Base-by-base conservation (phyloP, 352 stramenopile genomes). In the Phytophthora fragariaefolia region DNA sequence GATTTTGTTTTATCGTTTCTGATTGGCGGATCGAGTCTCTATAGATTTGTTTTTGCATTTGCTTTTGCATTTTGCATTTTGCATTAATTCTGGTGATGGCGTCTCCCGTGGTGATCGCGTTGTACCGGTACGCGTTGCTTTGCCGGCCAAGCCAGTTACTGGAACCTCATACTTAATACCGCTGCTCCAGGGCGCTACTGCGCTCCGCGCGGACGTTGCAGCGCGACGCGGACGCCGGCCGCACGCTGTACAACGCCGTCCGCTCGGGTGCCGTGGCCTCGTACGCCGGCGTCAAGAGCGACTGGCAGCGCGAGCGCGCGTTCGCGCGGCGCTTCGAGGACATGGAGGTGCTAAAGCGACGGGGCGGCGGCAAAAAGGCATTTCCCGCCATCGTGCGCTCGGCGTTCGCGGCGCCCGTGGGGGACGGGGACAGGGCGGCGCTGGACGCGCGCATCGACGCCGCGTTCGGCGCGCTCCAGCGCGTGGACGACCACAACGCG, bases 241-340 rank as follows among this genome's bases (percentile, higher is more conserved):
- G 54, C 18, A 90, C 82, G 52, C 62, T 94, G 36, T 88, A 82
- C 63, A 76, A 78, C 20, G 85, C 82, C 18, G 69, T 96, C 8
- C 85, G 87, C 5, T 92, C 85, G 0, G 83, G 84, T 7, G 81
- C 77, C 1, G 73, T 89, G 26, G 55, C 85, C 27, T 86, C 85
- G 34, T 94, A 94, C 46, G 58, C 83, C 8, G 83, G 76, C 28
- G 73, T 90, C 27, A 89, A 86, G 53, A 64, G 66, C 51, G 84
- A 94, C 66, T 94, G 84, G 87, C 82, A 90, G 63, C 84, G 83
- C 20, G 84, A 94, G 60, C 83, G 82, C 13, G 57, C 71, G 45
- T 91, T 91, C 27, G 73, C 82, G 17, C 71, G 62, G 26, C 80
- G 82, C 1, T 66, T 94, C 3, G 64, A 80, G 9, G 83, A 90